phyloP scores from a whole-genome alignment of 2,329 filamentous ascomycete genomes.

The Passalora sequoiae region DNA sequence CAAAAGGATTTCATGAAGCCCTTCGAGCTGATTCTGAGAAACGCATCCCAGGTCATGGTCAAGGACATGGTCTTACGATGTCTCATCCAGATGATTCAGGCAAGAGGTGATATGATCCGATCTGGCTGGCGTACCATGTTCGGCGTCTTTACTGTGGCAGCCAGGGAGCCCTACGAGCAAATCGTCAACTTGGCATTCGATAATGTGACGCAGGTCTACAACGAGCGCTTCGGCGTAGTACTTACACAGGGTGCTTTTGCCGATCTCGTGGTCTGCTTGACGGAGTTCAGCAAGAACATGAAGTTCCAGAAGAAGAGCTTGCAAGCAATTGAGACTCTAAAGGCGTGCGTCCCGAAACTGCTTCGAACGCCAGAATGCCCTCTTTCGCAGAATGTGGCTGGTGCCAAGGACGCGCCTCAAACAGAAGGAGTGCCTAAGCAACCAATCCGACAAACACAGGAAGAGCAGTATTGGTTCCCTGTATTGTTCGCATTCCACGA shows the following conservation, averaged over 20 bases:
- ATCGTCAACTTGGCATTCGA: constrained; percentile 97
- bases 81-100: constrained; percentile 98
- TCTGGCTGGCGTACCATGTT: constrained; percentile 99
- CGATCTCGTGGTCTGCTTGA: constrained; percentile 91
- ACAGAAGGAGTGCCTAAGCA: constrained; percentile 54
- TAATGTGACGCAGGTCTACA: constrained; percentile 93
- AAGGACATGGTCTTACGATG: constrained; percentile 97
- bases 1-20: constrained; percentile 99
- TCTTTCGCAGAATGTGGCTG: constrained; percentile 61
- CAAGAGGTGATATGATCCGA: constrained; percentile 89
- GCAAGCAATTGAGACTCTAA: constrained; percentile 90
- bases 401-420: constrained; percentile 41
- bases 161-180: constrained; percentile 84
- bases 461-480: constrained; percentile 98
- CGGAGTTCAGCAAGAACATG: constrained; percentile 97
- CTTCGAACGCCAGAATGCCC: constrained; percentile 92
- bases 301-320: constrained; percentile 98
- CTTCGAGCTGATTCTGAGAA: constrained; percentile 94
- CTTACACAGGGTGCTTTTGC: constrained; percentile 96
- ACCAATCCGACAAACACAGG: constrained; percentile 75
- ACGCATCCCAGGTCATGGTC: constrained; percentile 83
- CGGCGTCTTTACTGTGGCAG: constrained; percentile 93
- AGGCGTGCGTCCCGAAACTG: constrained; percentile 91
- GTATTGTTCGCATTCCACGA: constrained; percentile 98
- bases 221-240: constrained; percentile 88